Percentiles rank a stretch among this genome's conserved stretches.
These are phyloP conservation scores for Scutellaria baicalensis DNA, from an alignment of 257 asterid species.

Conservation along the genomic window DNA sequence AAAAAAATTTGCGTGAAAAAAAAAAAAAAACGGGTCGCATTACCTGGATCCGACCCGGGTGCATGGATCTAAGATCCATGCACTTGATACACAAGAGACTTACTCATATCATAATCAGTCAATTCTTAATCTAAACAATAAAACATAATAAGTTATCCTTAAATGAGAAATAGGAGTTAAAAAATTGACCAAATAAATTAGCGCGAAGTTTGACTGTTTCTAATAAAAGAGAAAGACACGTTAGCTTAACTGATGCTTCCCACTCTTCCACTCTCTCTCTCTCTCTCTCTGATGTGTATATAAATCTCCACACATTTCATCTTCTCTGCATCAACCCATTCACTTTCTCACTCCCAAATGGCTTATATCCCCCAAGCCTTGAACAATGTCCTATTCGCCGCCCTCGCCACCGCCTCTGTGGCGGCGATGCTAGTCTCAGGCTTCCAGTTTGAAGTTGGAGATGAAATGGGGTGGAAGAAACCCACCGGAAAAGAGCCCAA, in stretches of 20 bases:
- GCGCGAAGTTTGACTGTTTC: constrained; percentile 13
- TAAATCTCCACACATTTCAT: background rate
- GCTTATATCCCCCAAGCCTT: constrained; percentile 13
- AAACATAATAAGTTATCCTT: too few relatives aligned
- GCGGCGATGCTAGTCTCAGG: constrained; percentile 22
- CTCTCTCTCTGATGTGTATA: background rate
- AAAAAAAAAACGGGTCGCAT: too few relatives aligned
- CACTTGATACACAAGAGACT: too few relatives aligned
- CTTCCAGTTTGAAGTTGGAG: constrained; percentile 54
- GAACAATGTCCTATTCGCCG: constrained; percentile 8
- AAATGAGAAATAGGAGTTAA: background rate
- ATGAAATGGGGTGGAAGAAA: constrained; percentile 39
- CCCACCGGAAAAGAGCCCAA: constrained; percentile 58
- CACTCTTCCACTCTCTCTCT: constrained; percentile 24
- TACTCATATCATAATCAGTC: too few relatives aligned
- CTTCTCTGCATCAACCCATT: background rate
- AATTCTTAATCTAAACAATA: too few relatives aligned
- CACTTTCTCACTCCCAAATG: constrained; percentile 18
- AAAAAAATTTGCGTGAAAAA: too few relatives aligned
- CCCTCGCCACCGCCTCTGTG: constrained; percentile 24
- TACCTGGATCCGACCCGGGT: too few relatives aligned
- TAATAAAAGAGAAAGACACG: constrained; percentile 5
- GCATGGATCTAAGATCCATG: too few relatives aligned
- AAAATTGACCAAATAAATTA: background rate
- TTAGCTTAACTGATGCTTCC: constrained; percentile 21